Evolutionary conservation across 805 yeast genomes (phyloP), one percentile per base, ranked within the genome.

Genomic region (Vanderwaltozyma tropicalis): DNA sequence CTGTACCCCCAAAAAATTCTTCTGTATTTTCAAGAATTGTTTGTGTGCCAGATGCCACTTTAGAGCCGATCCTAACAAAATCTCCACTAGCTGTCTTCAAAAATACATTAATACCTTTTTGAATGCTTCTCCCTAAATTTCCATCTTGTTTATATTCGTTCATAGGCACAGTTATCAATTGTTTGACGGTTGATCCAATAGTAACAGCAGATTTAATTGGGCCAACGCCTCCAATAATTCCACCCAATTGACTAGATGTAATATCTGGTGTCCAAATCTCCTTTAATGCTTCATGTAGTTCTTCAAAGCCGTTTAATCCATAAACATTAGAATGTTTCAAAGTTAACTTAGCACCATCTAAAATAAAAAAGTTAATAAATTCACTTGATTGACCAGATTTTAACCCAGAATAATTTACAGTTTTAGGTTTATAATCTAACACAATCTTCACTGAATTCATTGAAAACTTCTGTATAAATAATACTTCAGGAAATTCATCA

Each of bases 381-480:
- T 89, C 96, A 3, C 81, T 78, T 12, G 60, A 74, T 43, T 80
- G 86, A 0, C 97, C 97, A 0, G 95, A 80, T 41, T 84, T 67
- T 22, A 88, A 69, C 0, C 95, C 96, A 2, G 77, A 74, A 52
- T 82, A 84, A 56, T 89, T 94, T 21, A 89, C 69, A 46, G 77
- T 82, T 55, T 87, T 87, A 0, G 98, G 97, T 54, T 86, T 87
- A 57, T 92, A 92, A 58, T 92, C 97, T 29, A 92, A 64, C 43
- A 77, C 77, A 16, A 92, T 55, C 33, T 67, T 69, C 2, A 84
- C 61, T 0, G 78, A 64, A 40, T 72, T 71, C 4, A 87, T 68
- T 31, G 72, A 72, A 26, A 86, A 69, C 50, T 76, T 76, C 47
- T 83, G 86, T 32, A 87, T 67, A 50, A 74, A 88, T 1, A 75